Evolutionary conservation across 768 basidiomycete species (phyloP).

Genomic region (Daedalea quercina): DNA sequence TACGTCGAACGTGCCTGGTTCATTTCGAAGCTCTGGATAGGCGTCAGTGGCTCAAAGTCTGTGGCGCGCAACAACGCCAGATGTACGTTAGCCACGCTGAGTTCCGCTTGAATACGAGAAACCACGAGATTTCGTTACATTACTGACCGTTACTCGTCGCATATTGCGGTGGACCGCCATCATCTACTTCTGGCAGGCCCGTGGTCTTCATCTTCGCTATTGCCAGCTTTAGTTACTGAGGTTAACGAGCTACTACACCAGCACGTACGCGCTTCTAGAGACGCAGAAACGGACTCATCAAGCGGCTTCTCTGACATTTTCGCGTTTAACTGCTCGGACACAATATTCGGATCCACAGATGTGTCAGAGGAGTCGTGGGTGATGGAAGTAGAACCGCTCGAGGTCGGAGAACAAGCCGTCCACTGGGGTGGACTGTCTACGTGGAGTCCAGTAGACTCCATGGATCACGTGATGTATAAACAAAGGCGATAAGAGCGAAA

Average conservation of each 20-base stretch:
- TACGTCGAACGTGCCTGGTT: conserved; percentile 5
- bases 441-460: too few relatives aligned
- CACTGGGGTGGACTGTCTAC: too few relatives aligned
- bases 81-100: not conserved
- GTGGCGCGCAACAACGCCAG: not conserved
- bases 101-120: not conserved
- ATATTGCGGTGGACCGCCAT: not conserved
- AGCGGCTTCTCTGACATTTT: not conserved
- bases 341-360: too few relatives aligned
- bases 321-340: too few relatives aligned
- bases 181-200: conserved; percentile 19
- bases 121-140: not conserved
- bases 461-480: too few relatives aligned
- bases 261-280: conserved; percentile 16
- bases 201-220: conserved; percentile 17
- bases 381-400: too few relatives aligned
- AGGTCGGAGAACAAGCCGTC: too few relatives aligned
- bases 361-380: too few relatives aligned
- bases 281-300: not conserved
- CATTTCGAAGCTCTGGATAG: conserved; percentile 12
- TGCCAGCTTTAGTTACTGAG: conserved; percentile 1
- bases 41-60: conserved; percentile 10
- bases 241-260: not conserved
- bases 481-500: too few relatives aligned
- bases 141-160: conserved; percentile 12